These are phyloP conservation scores for Pisolithus thermaeus DNA, from an alignment of 1,284 basidiomycete species.

Conservation along the genomic window DNA sequence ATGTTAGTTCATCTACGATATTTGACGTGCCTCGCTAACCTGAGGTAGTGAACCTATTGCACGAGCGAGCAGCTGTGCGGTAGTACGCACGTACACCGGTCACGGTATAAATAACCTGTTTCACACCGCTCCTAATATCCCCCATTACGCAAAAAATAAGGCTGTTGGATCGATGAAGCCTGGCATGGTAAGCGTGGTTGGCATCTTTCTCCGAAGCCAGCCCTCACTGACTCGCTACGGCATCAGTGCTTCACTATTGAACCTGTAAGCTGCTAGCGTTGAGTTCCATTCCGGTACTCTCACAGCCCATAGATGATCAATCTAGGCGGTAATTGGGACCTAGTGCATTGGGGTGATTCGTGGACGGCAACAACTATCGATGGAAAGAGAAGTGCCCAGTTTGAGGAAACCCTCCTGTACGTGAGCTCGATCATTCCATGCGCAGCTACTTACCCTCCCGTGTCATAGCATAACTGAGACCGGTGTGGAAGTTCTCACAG, in stretches of 20 bases:
- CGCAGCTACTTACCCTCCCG: slow-evolving; percentile 13
- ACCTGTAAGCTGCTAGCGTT: slow-evolving; percentile 46
- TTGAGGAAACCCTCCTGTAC: slow-evolving; percentile 89
- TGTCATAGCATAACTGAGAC: slow-evolving; percentile 79
- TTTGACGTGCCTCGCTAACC: slow-evolving; percentile 9
- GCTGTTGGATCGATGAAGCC: slow-evolving; percentile 78
- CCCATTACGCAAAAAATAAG: slow-evolving; percentile 87
- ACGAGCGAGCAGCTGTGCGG: slow-evolving; percentile 73
- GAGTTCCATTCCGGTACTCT: background rate
- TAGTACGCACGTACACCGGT: slow-evolving; percentile 85
- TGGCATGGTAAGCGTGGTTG: slow-evolving; percentile 58
- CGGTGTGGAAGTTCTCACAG: slow-evolving; percentile 87
- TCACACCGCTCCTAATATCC: slow-evolving; percentile 68
- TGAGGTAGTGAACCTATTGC: slow-evolving; percentile 71
- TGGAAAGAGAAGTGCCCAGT: slow-evolving; percentile 88
- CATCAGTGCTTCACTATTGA: slow-evolving; percentile 70
- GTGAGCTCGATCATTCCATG: slow-evolving; percentile 26
- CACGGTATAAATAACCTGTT: slow-evolving; percentile 88
- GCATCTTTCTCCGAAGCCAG: background rate
- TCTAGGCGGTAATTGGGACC: slow-evolving; percentile 66
- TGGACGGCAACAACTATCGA: slow-evolving; percentile 94
- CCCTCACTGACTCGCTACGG: slow-evolving; percentile 5
- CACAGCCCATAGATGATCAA: slow-evolving; percentile 79
- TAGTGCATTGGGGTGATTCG: slow-evolving; percentile 81
- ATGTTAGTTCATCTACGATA: slow-evolving; percentile 49